Percentiles rank a stretch among this genome's conserved stretches.
Conservation (phyloP, 257 asterid species). For the Craterostigma plantagineum region DNA sequence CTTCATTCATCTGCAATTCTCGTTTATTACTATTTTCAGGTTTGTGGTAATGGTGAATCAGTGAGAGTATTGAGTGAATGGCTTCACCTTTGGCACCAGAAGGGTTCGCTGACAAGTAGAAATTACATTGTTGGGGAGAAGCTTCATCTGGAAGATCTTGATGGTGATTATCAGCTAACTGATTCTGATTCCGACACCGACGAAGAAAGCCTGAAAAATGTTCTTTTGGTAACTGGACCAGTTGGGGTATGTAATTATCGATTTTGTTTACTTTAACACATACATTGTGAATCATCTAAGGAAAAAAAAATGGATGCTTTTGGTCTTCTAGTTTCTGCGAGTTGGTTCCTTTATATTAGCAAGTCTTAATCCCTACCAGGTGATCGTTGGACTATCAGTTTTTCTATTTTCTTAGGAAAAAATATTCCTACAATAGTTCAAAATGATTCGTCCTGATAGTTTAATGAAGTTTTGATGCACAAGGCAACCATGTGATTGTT, state of each 20-base stretch:
- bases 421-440: no score
- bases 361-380: no score
- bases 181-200: conserved; percentile 36
- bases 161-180: conserved; percentile 30
- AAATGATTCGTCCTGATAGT: no score
- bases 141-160: conserved; percentile 17
- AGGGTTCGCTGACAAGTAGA: conserved; percentile 25
- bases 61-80: conserved; percentile 65
- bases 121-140: conserved; percentile 18
- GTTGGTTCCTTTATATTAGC: no score
- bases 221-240: conserved; percentile 85
- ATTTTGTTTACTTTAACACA: conserved; percentile 1
- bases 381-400: no score
- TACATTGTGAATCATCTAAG: no score
- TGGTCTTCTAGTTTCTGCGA: no score
- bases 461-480: conserved; percentile 2
- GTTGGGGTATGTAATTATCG: conserved; percentile 59
- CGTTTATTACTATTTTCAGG: conserved; percentile 26
- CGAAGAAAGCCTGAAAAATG: conserved; percentile 62
- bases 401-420: no score
- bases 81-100: conserved; percentile 76
- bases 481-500: conserved; percentile 2
- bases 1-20: conserved; percentile 1
- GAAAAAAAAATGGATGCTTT: no score
- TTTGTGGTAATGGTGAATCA: conserved; percentile 74